Evolutionary conservation across 1,139 yeast genomes (phyloP).

Genomic region (Yamadazyma dushanensis): DNA sequence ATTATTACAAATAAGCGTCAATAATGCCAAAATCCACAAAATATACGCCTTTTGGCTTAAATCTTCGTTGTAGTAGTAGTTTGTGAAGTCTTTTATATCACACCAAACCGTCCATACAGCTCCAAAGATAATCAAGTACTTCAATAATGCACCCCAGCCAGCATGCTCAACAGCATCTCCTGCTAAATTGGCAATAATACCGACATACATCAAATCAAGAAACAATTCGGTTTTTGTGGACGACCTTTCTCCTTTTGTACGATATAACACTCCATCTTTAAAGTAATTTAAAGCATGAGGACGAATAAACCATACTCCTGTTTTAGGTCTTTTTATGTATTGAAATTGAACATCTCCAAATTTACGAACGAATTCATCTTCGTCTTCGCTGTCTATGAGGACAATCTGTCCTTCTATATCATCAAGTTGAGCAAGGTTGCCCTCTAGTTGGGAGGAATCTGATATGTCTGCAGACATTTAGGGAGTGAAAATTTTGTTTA

Average conservation of each 20-base stretch:
- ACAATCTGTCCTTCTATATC: conserved; percentile 2
- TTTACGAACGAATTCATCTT: conserved; percentile 47
- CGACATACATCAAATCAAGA: conserved; percentile 63
- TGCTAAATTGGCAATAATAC: conserved; percentile 62
- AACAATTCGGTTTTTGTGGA: conserved; percentile 58
- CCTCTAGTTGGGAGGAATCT: background rate
- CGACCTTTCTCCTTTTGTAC: conserved; percentile 57
- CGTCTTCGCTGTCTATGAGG: conserved; percentile 36
- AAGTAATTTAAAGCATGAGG: conserved; percentile 67
- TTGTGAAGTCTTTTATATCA: conserved; percentile 64
- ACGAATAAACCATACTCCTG: conserved; percentile 45
- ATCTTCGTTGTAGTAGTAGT: conserved; percentile 65
- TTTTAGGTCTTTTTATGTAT: conserved; percentile 47
- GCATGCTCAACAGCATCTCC: conserved; percentile 54
- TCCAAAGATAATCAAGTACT: conserved; percentile 51
- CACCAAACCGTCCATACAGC: conserved; percentile 69
- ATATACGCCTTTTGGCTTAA: conserved; percentile 54
- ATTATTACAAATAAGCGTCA: conserved; percentile 55
- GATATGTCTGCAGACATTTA: background rate
- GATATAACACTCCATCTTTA: conserved; percentile 54
- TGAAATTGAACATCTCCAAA: conserved; percentile 53
- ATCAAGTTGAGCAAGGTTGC: background rate
- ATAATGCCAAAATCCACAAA: conserved; percentile 52
- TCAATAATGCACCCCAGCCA: conserved; percentile 46
- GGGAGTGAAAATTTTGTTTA: too few species aligned